A percentile compares a stretch with the other conserved stretches of the same genome.
Conservation (phyloP, 202 grass and related monocot genomes). For the Digitaria exilis region DNA sequence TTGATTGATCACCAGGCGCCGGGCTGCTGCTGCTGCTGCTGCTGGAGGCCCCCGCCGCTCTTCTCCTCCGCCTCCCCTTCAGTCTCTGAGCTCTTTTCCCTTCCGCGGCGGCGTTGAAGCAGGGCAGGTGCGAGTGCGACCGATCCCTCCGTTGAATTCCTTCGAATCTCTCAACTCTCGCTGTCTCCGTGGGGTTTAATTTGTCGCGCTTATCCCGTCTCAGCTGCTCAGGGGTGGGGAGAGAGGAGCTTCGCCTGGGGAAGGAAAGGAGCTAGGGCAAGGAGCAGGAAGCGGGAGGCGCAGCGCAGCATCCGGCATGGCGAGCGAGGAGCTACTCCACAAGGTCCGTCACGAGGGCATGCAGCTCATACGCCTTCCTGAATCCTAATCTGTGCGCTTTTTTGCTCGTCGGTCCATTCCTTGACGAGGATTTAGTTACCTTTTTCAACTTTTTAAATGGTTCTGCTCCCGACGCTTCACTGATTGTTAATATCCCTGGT, state of each 20-base stretch:
- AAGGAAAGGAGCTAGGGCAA: neutral
- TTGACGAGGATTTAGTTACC: neutral
- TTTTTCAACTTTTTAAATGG: neutral
- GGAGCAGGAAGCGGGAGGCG: neutral
- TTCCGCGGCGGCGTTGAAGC: neutral
- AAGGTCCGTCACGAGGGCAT: conserved; percentile 76
- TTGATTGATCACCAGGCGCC: conserved; percentile 25
- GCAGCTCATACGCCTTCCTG: conserved; percentile 32
- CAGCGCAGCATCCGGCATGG: conserved; percentile 38
- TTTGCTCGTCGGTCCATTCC: neutral
- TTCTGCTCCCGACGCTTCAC: neutral
- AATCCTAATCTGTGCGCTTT: neutral
- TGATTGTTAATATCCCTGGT: conserved; percentile 8
- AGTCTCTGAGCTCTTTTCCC: neutral
- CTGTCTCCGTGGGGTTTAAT: neutral
- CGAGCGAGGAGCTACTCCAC: conserved; percentile 59
- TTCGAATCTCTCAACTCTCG: too few species aligned
- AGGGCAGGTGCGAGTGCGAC: conserved; percentile 3
- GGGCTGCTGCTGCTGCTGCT: neutral
- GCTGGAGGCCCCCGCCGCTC: neutral
- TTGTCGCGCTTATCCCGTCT: neutral
- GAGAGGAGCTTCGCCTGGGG: neutral
- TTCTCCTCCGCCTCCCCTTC: neutral
- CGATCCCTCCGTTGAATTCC: neutral
- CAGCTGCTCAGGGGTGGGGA: conserved; percentile 11